Percentiles rank a stretch among this genome's conserved stretches.
These are phyloP conservation scores for Gentiana straminea DNA, from an alignment of 257 asterid genomes.

Conservation along the genomic window DNA sequence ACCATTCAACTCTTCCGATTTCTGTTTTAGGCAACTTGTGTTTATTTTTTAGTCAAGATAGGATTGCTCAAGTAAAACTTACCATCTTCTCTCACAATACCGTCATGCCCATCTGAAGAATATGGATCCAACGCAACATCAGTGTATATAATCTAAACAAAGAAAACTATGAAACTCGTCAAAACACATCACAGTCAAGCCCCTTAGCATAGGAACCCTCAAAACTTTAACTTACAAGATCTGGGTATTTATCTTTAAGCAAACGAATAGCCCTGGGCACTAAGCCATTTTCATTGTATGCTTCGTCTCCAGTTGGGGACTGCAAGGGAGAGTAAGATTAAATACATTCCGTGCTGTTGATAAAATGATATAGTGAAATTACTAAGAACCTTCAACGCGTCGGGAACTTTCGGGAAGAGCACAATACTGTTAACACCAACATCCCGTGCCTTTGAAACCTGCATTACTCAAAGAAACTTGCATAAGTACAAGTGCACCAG, in stretches of 20 bases:
- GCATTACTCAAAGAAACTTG: constrained; percentile 7
- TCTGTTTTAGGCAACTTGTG: no score
- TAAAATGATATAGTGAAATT: background rate
- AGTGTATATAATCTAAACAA: constrained; percentile 61
- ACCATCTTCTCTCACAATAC: constrained; percentile 98
- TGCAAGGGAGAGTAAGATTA: constrained; percentile 11
- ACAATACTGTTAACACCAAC: constrained; percentile 97
- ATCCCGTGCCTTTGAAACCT: constrained; percentile 88
- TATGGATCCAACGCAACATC: constrained; percentile 97
- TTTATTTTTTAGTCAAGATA: no score
- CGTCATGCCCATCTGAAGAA: constrained; percentile 98
- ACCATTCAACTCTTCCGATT: no score
- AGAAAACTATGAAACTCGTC: background rate
- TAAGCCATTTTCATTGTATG: constrained; percentile 81
- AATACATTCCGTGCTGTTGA: background rate
- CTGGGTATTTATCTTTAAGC: constrained; percentile 88
- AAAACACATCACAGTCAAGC: background rate
- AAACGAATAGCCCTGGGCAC: constrained; percentile 85
- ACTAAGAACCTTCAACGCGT: constrained; percentile 72
- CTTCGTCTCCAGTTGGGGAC: constrained; percentile 90
- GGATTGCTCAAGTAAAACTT: constrained; percentile 7
- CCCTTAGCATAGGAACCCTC: constrained; percentile 4
- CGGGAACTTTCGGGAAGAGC: constrained; percentile 96
- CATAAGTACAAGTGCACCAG: no score
- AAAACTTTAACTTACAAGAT: constrained; percentile 54